These are phyloP conservation scores for Fragaria vesca DNA, from an alignment of 306 rosid genomes.

Conservation along the genomic window DNA sequence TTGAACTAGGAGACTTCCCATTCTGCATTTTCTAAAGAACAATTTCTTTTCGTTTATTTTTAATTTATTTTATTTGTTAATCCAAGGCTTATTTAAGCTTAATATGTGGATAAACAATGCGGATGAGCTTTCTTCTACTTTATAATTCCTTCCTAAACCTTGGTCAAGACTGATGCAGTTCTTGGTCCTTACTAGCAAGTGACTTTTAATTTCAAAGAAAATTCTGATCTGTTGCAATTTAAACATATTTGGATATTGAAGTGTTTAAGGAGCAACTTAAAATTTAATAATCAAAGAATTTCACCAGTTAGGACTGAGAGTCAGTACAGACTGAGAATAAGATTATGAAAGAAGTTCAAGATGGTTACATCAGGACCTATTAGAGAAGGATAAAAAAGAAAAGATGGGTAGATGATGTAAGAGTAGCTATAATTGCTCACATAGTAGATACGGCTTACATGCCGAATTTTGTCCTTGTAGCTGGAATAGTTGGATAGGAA, in stretches of 20 bases:
- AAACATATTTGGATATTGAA: not conserved
- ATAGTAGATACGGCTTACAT: not conserved
- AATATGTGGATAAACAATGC: not conserved
- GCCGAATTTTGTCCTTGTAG: not conserved
- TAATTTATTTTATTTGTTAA: not conserved
- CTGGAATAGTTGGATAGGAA: not conserved
- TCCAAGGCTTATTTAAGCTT: not conserved
- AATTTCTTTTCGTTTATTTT: not conserved
- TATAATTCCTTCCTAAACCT: not conserved
- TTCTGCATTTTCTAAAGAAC: not conserved
- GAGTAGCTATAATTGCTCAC: not conserved
- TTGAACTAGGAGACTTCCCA: conserved; percentile 10
- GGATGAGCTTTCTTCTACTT: not conserved
- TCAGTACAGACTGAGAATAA: not conserved
- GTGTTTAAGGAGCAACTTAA: not conserved
- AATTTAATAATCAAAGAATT: not conserved
- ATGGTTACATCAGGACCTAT: not conserved
- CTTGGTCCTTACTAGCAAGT: not conserved
- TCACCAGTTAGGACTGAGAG: conserved; percentile 3
- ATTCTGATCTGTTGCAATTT: not conserved
- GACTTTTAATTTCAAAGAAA: not conserved
- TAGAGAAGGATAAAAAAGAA: not conserved
- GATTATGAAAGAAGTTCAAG: not conserved
- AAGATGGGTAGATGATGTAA: not conserved
- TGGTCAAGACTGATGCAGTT: conserved; percentile 3